phyloP scores from a whole-genome alignment of 2,329 filamentous ascomycete genomes.

The Dothidotthia symphoricarpi region DNA sequence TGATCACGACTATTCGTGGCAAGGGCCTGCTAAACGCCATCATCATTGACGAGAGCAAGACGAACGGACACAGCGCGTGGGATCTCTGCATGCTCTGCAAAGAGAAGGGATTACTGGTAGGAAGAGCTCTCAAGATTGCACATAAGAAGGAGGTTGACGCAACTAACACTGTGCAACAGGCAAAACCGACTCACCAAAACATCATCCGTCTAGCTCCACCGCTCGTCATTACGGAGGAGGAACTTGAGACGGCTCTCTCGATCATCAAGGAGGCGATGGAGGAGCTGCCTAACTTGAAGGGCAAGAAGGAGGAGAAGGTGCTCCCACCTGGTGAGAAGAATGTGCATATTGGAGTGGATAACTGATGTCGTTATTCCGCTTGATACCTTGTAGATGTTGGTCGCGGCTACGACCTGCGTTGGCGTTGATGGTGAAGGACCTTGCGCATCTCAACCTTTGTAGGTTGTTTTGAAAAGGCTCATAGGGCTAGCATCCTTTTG shows the following conservation, averaged over 20 bases:
- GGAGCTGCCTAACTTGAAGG: constrained; percentile 72
- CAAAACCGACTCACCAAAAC: constrained; percentile 97
- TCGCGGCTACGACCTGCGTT: constrained; percentile 6
- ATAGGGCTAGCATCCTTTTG: no score
- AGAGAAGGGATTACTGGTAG: constrained; percentile 87
- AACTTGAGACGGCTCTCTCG: constrained; percentile 72
- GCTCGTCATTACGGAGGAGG: constrained; percentile 84
- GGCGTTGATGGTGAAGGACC: constrained; percentile 6
- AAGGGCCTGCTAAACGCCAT: constrained; percentile 95
- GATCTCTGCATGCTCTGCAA: constrained; percentile 95
- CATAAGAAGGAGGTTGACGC: constrained; percentile 32
- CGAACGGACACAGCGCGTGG: constrained; percentile 86
- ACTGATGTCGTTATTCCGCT: constrained; percentile 41
- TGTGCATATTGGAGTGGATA: constrained; percentile 60
- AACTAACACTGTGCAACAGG: constrained; percentile 55
- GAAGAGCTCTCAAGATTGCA: constrained; percentile 47
- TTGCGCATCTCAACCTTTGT: no score
- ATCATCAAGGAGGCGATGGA: constrained; percentile 80
- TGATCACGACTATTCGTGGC: constrained; percentile 80
- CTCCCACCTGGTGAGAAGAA: constrained; percentile 61
- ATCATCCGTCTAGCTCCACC: constrained; percentile 98
- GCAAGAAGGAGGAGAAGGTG: constrained; percentile 51
- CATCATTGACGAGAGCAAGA: constrained; percentile 86
- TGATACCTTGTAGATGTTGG: constrained; percentile 15
- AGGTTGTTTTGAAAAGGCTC: no score